Conservation (phyloP, 176 grass and related monocot genomes). For the Musa schizocarpa region DNA sequence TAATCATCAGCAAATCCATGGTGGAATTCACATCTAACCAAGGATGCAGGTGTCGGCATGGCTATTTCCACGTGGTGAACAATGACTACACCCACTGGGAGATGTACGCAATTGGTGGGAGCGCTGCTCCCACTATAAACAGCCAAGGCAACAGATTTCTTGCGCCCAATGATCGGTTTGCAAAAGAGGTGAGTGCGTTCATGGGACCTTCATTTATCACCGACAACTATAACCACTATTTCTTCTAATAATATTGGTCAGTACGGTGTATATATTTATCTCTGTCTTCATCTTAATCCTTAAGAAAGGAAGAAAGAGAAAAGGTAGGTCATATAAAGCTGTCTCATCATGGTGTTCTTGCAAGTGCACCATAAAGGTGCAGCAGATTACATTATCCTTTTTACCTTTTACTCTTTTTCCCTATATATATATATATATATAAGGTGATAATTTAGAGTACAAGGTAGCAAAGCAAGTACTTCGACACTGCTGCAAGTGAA, state of each 20-base stretch:
- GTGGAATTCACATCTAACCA: too few species aligned
- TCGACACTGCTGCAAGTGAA: neutral
- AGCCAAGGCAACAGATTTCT: constrained; percentile 19
- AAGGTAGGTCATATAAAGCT: too few species aligned
- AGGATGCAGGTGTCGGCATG: constrained; percentile 12
- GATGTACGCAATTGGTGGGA: constrained; percentile 21
- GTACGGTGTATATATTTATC: too few species aligned
- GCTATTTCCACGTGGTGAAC: constrained; percentile 23
- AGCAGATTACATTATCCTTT: neutral
- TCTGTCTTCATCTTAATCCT: too few species aligned
- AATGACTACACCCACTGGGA: constrained; percentile 21
- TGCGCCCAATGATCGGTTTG: neutral
- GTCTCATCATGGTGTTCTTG: too few species aligned
- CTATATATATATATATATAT: neutral
- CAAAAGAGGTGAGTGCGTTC: constrained; percentile 9
- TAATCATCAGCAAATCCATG: too few species aligned
- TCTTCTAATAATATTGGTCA: neutral
- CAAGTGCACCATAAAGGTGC: neutral
- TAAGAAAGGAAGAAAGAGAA: too few species aligned
- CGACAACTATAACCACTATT: neutral
- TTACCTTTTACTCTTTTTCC: neutral
- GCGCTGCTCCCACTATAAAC: constrained; percentile 15
- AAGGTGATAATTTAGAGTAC: neutral
- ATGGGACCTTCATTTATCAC: neutral
- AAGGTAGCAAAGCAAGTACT: neutral